Conservation (phyloP, 208 protist species). For the Strigomonas oncopelti region DNA sequence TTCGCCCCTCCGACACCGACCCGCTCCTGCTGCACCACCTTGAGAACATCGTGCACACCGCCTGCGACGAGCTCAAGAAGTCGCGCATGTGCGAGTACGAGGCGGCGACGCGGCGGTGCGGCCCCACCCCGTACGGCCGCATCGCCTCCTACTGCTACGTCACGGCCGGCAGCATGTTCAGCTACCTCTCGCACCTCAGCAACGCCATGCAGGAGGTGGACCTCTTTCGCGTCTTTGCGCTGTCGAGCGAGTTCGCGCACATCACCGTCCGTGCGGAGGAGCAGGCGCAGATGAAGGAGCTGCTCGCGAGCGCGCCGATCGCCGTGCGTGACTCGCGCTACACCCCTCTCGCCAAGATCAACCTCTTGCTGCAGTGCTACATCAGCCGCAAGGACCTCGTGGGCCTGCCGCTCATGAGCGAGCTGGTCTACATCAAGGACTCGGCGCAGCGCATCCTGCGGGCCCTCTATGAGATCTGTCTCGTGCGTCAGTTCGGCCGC, state of each 20-base stretch:
- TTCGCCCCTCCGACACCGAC: conserved; percentile 78
- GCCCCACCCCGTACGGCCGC: conserved; percentile 95
- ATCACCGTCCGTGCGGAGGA: conserved; percentile 98
- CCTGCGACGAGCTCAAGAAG: conserved; percentile 88
- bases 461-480: conserved; percentile 94
- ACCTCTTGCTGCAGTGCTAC: conserved; percentile 99
- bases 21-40: conserved; percentile 82
- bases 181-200: conserved; percentile 94
- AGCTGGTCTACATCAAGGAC: conserved; percentile 99
- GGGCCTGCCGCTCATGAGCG: conserved; percentile 97
- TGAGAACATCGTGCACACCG: conserved; percentile 94
- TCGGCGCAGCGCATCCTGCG: conserved; percentile 89
- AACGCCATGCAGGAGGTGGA: conserved; percentile 97
- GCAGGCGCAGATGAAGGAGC: conserved; percentile 94
- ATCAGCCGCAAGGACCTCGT: conserved; percentile 96
- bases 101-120: conserved; percentile 76
- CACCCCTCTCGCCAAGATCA: conserved; percentile 97
- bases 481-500: conserved; percentile 95
- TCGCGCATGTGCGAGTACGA: conserved; percentile 94
- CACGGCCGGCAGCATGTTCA: conserved; percentile 91
- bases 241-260: conserved; percentile 97
- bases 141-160: conserved; percentile 99
- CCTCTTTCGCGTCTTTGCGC: conserved; percentile 95
- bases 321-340: conserved; percentile 96
- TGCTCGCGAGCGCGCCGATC: conserved; percentile 96